Evolutionary conservation across 2,329 filamentous ascomycete genomes (phyloP).

Genomic region (Zymoseptoria ardabiliae): DNA sequence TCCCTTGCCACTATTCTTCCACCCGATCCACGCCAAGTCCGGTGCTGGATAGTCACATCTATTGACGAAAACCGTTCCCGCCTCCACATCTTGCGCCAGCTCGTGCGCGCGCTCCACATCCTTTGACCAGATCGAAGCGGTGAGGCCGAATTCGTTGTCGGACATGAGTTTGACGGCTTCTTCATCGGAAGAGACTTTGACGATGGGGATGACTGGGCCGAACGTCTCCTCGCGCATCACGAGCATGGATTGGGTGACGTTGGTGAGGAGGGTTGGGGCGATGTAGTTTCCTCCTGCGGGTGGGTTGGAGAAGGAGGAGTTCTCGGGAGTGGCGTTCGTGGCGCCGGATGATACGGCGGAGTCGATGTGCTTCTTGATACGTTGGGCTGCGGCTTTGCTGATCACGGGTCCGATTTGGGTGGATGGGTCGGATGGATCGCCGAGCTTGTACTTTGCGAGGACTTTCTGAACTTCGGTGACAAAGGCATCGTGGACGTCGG

Average conservation of each 20-base stretch:
- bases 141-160: conserved; percentile 87
- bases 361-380: conserved; percentile 70
- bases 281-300: conserved; percentile 82
- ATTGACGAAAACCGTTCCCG: conserved; percentile 94
- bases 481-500: conserved; percentile 75
- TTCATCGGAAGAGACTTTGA: conserved; percentile 72
- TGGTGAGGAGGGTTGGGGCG: conserved; percentile 71
- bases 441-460: conserved; percentile 69
- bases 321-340: conserved; percentile 74
- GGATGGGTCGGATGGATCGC: conserved; percentile 71
- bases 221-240: conserved; percentile 96
- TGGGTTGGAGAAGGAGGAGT: conserved; percentile 64
- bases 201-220: conserved; percentile 82
- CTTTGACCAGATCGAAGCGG: conserved; percentile 96
- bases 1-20: conserved; percentile 94
- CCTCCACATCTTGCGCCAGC: conserved; percentile 74
- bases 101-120: conserved; percentile 68
- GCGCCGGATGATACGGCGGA: conserved; percentile 81
- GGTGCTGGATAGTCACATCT: conserved; percentile 86
- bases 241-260: conserved; percentile 72
- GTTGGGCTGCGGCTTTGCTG: conserved; percentile 67
- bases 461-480: conserved; percentile 72
- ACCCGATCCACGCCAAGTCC: conserved; percentile 60
- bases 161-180: conserved; percentile 87
- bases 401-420: conserved; percentile 87